Base-by-base conservation (phyloP, 2,329 filamentous ascomycete genomes). In the Aureobasidium sp. region DNA sequence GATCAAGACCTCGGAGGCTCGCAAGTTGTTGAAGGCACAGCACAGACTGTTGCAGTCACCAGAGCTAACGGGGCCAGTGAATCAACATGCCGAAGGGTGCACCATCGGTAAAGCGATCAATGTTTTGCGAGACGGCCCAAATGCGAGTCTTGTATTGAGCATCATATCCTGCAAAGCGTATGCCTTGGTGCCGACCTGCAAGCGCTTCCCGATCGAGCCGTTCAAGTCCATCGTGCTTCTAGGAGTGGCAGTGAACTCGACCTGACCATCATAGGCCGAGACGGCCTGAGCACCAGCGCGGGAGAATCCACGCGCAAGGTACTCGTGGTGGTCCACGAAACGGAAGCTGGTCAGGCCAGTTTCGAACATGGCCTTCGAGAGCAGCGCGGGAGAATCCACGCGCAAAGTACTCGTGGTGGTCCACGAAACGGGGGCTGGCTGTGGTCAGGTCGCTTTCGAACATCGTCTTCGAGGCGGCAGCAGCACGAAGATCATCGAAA, bases 111-210 rank as follows among this genome's bases (percentile, higher is more conserved):
- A 80, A 78, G 15, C 87, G 78, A 68, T 90, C 87, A 11, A 90
- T 79, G 58, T 91, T 91, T 68, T 92, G 89, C 6, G 86, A 89
- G 0, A 90, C 74, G 63, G 92, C 87, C 66, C 85, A 79, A 42
- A 83, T 72, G 15, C 74, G 70, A 75, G 78, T 79, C 69, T 87
- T 86, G 69, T 75, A 84, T 15, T 78, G 75, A 45, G 82, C 79
- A 68, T 91, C 88, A 63, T 79, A 83, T 39, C 9, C 9, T 11
- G 31, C 8, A 34, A 34, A 34, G 8, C 1, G 31, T 34, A 2
- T 9, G 31, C 2, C 31, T 11, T 11, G 31, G 3, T 34, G 31
- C 8, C 9, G 3, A 0, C 1, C 31, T 34, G 22, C 22, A 25
- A 25, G 22, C 22, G 22, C 22, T 25, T 25, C 22, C 3, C 22